Evolutionary conservation across 2,329 filamentous ascomycete genomes (phyloP), one percentile per base, ranked within the genome.

Genomic region (Sporothrix mexicana): DNA sequence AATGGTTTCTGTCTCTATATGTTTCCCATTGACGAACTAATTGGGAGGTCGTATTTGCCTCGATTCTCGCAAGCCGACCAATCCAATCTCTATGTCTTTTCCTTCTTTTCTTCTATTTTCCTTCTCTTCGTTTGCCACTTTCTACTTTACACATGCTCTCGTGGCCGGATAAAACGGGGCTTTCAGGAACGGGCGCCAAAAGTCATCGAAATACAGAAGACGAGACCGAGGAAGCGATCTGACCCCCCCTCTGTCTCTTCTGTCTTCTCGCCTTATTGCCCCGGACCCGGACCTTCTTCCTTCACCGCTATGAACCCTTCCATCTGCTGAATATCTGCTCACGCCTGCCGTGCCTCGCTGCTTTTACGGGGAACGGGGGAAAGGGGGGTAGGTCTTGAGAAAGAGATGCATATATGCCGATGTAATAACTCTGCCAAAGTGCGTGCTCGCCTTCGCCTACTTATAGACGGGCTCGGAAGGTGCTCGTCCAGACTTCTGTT

Each of bases 21-120:
- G 6, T 51, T 51, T 17, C 49, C 67, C 67, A 70, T 70, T 70
- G 67, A 70, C 67, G n/a, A 70, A 70, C 67, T 70, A 59, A 70
- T 70, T 70, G 67, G 25, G 25, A 53, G 53, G 8, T 20, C 25
- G 25, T 69, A 41, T 69, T 59, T 69, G n/a, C 47, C 51, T 70
- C 36, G n/a, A 30, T 30, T 47, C 64, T 20, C 47, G 30, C 30
- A 36, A 49, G 7, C 20, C 45, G 43, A 13, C 13, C 23, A 2
- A 45, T 67, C 8, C 20, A 4, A 17, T n/a, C 8, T 4, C 47
- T 13, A 17, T 17, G 6, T n/a, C 2, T 51, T 7, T 17, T 17
- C 15, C 30, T 61, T n/a, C 13, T 59, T 13, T 36, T 57, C 23
- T 30, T 17, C 53, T 57, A 9, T 9, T 13, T 12, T 61, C 17